A percentile compares a stretch with the other conserved stretches of the same genome.
Evolutionary conservation across 1,139 yeast genomes (phyloP).

Genomic region (Saccharomycopsis hybrid): DNA sequence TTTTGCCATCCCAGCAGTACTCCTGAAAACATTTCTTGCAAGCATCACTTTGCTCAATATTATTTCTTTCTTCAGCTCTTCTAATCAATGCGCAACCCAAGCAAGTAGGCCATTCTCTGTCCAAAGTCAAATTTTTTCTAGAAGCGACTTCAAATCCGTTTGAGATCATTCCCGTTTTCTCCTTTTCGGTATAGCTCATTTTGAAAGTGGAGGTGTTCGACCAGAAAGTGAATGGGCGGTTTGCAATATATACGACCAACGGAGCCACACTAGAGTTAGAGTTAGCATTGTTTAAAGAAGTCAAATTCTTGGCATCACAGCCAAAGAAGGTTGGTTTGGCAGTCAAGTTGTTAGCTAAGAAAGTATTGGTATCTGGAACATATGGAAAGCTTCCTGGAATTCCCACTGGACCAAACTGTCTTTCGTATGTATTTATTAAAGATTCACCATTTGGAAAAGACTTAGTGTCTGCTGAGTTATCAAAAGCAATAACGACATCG

Average conservation of each 20-base stretch:
- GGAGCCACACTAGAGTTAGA: constrained; percentile 47
- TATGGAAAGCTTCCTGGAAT: constrained; percentile 70
- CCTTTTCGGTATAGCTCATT: constrained; percentile 54
- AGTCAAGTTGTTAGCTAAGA: constrained; percentile 49
- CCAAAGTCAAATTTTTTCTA: constrained; percentile 65
- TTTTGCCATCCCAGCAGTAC: constrained; percentile 79
- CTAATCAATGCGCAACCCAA: constrained; percentile 84
- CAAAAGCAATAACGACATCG: constrained; percentile 69
- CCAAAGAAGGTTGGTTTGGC: constrained; percentile 60
- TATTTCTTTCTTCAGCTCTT: constrained; percentile 70
- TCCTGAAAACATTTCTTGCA: constrained; percentile 65
- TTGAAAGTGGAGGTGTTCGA: constrained; percentile 72
- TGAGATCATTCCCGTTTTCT: constrained; percentile 53
- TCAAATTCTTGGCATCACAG: constrained; percentile 35
- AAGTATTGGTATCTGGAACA: constrained; percentile 71
- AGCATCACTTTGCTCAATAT: constrained; percentile 56
- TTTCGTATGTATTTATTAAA: constrained; percentile 53
- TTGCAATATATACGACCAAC: constrained; percentile 72
- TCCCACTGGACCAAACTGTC: constrained; percentile 62
- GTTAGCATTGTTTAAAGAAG: constrained; percentile 30
- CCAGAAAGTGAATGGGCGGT: constrained; percentile 59
- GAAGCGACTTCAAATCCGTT: constrained; percentile 81
- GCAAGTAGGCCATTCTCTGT: constrained; percentile 69
- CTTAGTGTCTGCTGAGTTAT: constrained; percentile 75
- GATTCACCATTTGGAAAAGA: constrained; percentile 80